Evolutionary conservation across 1,139 yeast genomes (phyloP).

Genomic region (Tardiomyces blankii): DNA sequence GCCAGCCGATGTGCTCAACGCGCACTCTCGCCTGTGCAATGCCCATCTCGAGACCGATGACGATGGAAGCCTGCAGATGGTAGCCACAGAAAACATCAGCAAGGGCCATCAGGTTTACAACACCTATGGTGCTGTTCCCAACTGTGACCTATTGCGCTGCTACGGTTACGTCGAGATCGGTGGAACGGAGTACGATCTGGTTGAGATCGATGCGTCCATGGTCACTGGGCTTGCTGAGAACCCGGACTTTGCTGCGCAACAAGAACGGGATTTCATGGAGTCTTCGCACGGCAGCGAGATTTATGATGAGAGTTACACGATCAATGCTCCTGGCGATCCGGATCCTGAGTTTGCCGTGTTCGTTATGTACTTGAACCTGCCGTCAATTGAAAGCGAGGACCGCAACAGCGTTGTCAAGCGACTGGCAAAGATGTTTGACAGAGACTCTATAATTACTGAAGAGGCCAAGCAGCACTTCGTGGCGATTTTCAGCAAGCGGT

Average conservation of each 20-base stretch:
- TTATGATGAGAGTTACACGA: conserved; percentile 5
- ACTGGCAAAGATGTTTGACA: conserved; percentile 7
- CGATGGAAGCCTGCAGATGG: conserved; percentile 46
- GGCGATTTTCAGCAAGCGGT: conserved; percentile 10
- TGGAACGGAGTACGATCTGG: conserved; percentile 73
- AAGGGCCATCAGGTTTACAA: conserved; percentile 71
- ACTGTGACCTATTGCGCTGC: conserved; percentile 74
- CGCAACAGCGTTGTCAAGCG: conserved; percentile 5
- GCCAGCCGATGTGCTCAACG: conserved; percentile 79
- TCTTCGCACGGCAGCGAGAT: conserved; percentile 9
- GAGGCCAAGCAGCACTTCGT: conserved; percentile 12
- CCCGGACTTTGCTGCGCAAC: conserved; percentile 8
- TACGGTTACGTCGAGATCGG: conserved; percentile 81
- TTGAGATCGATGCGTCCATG: conserved; percentile 38
- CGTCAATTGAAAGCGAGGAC: neutral
- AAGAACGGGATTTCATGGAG: conserved; percentile 5
- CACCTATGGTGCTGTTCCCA: conserved; percentile 85
- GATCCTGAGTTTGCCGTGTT: neutral
- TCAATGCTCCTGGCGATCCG: conserved; percentile 1
- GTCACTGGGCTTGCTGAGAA: conserved; percentile 10
- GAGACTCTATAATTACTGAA: conserved; percentile 6
- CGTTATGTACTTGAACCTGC: neutral
- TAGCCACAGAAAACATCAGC: conserved; percentile 48
- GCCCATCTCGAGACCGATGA: conserved; percentile 42
- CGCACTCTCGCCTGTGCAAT: conserved; percentile 70